Evolutionary conservation across 495 filamentous ascomycete genomes (phyloP), one percentile per base, ranked within the genome.

Genomic region (Aspergillus indologenus): DNA sequence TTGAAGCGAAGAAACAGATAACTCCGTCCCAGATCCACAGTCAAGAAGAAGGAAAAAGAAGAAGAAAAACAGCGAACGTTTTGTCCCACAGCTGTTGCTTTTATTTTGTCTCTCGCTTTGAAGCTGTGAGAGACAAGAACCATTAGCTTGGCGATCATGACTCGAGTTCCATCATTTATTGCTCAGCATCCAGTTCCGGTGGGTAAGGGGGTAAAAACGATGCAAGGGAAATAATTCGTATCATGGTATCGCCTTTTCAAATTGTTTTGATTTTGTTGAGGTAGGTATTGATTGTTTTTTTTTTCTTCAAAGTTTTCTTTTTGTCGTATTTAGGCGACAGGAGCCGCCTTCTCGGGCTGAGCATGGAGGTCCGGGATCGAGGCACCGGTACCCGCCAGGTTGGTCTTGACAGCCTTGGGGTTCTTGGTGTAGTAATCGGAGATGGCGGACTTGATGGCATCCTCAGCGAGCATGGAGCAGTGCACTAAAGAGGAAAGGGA

Each of bases 391-490:
- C 90, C 91, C 43, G 85, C 84, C 0, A 96, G 83, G 66, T 90
- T 82, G 7, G 91, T 92, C 15, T 76, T 57, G 59, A 80, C 79
- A n/a, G 84, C 84, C 42, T 87, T 83, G 57, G 90, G 89, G 80
- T 81, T 93, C 84, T 98, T 98, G 70, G 86, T 91, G 81, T 96
- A 92, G 81, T 97, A 98, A 74, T 98, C 93, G 54, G 86, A 88
- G 73, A 98, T 97, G 58, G 95, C 95, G n/a, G 91, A 93, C 77
- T 97, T 97, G 84, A 99, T 97, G 59, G 95, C 95, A 71, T 99
- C 93, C 78, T 99, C 95, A 23, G 95, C 95, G 58, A 99, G 86
- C 90, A 99, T 96, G 58, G 92, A 97, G 83, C 95, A 99, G 76
- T 99, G 95, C 26, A 97, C 54, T 57, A 20, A 40, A 40, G 5